Base-by-base conservation (phyloP, 2,329 filamentous ascomycete species). In the Monilinia polystroma region DNA sequence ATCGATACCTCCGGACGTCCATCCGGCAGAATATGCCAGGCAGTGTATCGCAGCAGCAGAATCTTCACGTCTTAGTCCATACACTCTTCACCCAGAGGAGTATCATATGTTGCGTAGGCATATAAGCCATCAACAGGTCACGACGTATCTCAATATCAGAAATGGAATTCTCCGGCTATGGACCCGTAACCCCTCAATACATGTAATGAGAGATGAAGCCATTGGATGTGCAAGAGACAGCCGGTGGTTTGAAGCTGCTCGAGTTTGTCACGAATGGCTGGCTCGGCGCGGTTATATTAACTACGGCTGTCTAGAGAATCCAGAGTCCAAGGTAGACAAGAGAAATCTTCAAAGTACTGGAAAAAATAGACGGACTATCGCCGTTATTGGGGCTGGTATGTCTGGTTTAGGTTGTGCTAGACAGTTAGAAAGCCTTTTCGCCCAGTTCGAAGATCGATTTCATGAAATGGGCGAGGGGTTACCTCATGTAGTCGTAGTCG, bases 211-310 rank as follows among this genome's bases (percentile, higher is more conserved):
- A 58, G 88, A 93, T 76, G 92, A 97, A 78, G 95, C 95, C 8
- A 85, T 94, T 55, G 95, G 95, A 4, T 98, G 94, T 80, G 91
- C 93, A 63, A 91, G 88, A 79, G 93, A 97, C 74, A 83, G 85
- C 64, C 87, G 93, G 64, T 98, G 93, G 88, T 97, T 97, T 77
- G 90, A 92, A 68, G 85, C 94, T 56, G 93, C 95, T 12, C 91
- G 88, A 70, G 84, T 97, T 66, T 95, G 93, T 71, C 96, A 95
- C 76, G 88, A 96, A 77, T 99, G 94, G 94, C 85, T 99, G 23
- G 83, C 93, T 66, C 89, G 94, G 68, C 87, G 90, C 71, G 95
- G 95, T 26, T 97, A 96, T 77, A 96, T 99, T 80, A 99, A 99
- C 77, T 97, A 93, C 77, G 95, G 96, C 20, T 98, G 95, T 77